Evolutionary conservation across 1,284 basidiomycete species (phyloP).

Genomic region (Golubevia pallescens): DNA sequence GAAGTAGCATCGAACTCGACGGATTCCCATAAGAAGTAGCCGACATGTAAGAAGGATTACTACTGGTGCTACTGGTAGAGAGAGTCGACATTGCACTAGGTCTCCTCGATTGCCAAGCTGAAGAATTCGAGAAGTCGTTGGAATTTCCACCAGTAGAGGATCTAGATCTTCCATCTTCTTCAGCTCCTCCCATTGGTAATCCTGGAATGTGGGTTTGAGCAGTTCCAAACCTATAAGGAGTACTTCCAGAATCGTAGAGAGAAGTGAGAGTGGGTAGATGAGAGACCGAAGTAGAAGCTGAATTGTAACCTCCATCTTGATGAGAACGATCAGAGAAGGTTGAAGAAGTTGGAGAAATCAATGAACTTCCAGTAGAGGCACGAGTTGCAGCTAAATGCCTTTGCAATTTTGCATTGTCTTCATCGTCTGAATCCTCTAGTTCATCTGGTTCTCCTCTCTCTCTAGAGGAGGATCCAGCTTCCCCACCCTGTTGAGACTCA

Average conservation of each 20-base stretch:
- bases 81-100: not conserved
- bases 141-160: not conserved
- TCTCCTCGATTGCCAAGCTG: not conserved
- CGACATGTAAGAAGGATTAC: not conserved
- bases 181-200: not conserved
- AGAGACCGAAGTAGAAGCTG: not conserved
- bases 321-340: not conserved
- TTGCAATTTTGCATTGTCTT: not conserved
- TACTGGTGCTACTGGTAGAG: not conserved
- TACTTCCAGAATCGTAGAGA: not conserved
- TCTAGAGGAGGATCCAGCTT: not conserved
- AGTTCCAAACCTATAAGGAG: not conserved
- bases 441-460: not conserved
- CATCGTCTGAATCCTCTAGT: not conserved
- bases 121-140: not conserved
- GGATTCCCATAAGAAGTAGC: not conserved
- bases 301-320: not conserved
- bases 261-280: not conserved
- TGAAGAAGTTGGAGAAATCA: not conserved
- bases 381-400: not conserved
- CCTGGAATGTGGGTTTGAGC: not conserved
- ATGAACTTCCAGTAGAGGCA: not conserved
- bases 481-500: not conserved
- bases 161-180: not conserved
- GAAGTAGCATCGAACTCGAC: not conserved